Evolutionary conservation across 2,329 filamentous ascomycete genomes (phyloP), one percentile per base, ranked within the genome.

Genomic region (Fusarium piperis): DNA sequence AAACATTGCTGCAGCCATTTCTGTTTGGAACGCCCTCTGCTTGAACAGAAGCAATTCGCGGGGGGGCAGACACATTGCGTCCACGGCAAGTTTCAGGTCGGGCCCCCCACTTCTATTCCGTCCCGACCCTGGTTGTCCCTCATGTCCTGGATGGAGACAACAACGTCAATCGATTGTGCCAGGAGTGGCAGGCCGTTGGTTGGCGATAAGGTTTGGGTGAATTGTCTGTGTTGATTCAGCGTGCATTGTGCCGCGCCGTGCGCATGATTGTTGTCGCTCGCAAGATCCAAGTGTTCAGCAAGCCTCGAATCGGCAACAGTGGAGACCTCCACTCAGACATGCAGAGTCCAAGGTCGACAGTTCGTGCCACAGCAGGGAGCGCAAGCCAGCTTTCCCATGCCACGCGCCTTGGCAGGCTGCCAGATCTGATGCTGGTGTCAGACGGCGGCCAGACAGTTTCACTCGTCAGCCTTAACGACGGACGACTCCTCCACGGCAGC

Each of bases 71-170:
- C 64, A 61, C 60, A 65, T 48, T 60, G 64, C 55, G 59, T 52
- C 71, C 57, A 67, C 52, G 73, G 71, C 67, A 70, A 52, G 74
- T 76, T 76, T 76, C 74, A 76, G 74, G 73, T 73, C 46, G 44
- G 35, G 48, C 55, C 62, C 51, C 68, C 68, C 66, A 64, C 64
- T 61, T 53, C 39, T 53, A 2, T 28, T 65, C 52, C 51, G 41
- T 36, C 52, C 28, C 33, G 26, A 59, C 62, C 64, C 70, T 51
- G 58, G 67, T 65, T 51, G 58, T 68, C 44, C 36, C 52, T 72
- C 23, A 57, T 35, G 11, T 58, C 62, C 32, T 55, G 52, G 20
- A 38, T 28, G 33, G 23, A 33, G 28, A 44, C 56, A 18, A 26
- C 32, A 56, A 26, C 33, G 23, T 57, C 53, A 39, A 57, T 57